Conservation (phyloP, 139 green algal species). For the Astrephomene gubernaculifera region DNA sequence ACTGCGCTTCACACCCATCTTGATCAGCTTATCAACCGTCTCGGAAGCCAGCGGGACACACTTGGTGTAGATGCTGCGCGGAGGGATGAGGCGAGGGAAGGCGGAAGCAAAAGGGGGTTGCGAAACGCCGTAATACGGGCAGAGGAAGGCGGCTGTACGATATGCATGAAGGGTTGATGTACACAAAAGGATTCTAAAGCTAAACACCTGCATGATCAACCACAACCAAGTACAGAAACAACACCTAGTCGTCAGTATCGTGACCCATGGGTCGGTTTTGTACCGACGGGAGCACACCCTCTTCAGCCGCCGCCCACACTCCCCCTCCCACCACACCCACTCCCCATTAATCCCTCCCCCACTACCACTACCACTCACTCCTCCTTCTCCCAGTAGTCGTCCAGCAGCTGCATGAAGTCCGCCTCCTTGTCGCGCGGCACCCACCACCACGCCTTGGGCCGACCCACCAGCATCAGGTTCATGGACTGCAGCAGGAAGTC, state of each 20-base stretch:
- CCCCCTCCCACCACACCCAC: neutral
- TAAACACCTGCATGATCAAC: too few relatives aligned
- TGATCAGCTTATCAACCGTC: constrained; percentile 21
- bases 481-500: constrained; percentile 50
- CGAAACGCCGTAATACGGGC: too few relatives aligned
- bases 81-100: neutral
- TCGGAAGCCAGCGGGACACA: constrained; percentile 13
- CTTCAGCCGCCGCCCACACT: neutral
- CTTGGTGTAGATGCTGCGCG: constrained; percentile 40
- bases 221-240: too few relatives aligned
- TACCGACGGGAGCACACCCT: too few relatives aligned
- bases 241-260: too few relatives aligned
- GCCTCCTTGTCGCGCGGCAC: constrained; percentile 22
- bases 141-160: too few relatives aligned
- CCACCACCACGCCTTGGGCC: constrained; percentile 45
- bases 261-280: too few relatives aligned
- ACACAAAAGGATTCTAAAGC: too few relatives aligned
- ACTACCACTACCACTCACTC: constrained; percentile 26
- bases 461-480: constrained; percentile 35
- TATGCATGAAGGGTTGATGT: too few relatives aligned
- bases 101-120: neutral
- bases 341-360: neutral
- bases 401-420: constrained; percentile 27
- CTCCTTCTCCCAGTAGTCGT: constrained; percentile 29
- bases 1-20: constrained; percentile 7